Evolutionary conservation across 2,329 filamentous ascomycete genomes (phyloP).

Genomic region (Scedosporium dehoogii): DNA sequence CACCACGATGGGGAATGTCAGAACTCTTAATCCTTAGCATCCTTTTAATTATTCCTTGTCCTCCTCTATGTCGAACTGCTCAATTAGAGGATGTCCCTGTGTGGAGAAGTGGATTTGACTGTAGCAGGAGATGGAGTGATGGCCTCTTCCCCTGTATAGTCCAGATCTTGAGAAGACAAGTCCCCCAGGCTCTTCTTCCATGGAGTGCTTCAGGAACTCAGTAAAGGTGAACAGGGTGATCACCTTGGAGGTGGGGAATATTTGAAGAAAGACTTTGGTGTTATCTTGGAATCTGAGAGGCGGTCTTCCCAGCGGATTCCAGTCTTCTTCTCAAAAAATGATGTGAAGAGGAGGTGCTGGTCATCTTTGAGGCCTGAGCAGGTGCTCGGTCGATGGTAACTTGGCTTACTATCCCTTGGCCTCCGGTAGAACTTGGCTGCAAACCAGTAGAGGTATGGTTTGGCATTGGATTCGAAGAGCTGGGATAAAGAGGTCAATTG

Average conservation of each 20-base stretch:
- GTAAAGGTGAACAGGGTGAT: not conserved
- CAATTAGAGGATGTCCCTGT: too few relatives aligned
- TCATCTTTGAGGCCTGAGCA: conserved; percentile 26
- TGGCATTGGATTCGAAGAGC: conserved; percentile 57
- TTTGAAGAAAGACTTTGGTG: conserved; percentile 24
- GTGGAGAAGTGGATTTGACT: too few relatives aligned
- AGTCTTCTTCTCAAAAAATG: conserved; percentile 49
- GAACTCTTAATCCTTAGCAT: too few relatives aligned
- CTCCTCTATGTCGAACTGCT: too few relatives aligned
- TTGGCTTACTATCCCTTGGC: conserved; percentile 24
- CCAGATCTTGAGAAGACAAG: too few relatives aligned
- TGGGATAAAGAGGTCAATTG: conserved; percentile 20
- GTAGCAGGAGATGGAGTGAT: too few relatives aligned
- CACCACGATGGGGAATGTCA: too few relatives aligned
- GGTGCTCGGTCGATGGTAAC: conserved; percentile 27
- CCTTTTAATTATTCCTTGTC: too few relatives aligned
- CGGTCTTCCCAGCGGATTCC: conserved; percentile 51
- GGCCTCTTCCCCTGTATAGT: too few relatives aligned
- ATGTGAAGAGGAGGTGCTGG: conserved; percentile 41
- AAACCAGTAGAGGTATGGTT: conserved; percentile 51
- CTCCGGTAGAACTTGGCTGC: conserved; percentile 40
- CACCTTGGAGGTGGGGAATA: conserved; percentile 37
- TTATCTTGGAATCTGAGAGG: conserved; percentile 23
- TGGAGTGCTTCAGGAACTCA: not conserved
- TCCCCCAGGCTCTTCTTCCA: too few relatives aligned